Evolutionary conservation across 495 filamentous ascomycete genomes (phyloP), one percentile per base, ranked within the genome.

Genomic region (Amphirosellinia nigrospora): DNA sequence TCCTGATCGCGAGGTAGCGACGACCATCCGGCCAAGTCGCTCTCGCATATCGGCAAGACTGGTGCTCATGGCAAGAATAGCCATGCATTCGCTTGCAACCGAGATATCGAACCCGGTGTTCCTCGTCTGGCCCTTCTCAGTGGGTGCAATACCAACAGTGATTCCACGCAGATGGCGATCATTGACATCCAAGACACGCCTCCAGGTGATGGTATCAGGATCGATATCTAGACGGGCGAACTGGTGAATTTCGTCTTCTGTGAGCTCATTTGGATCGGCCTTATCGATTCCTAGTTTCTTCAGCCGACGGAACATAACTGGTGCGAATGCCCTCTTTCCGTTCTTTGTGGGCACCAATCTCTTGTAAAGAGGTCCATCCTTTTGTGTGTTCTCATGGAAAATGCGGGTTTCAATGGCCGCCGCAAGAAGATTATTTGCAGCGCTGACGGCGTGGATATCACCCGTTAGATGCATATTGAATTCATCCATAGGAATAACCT

Each of bases 401-500:
- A 99, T 98, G 70, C 96, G 90, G 8, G 96, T 98, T 74, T 99
- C 96, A 74, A 99, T 97, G 15, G 96, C 96, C 50, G 96, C 96
- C 66, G 96, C 96, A n/a, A 99, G 91, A 48, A 99, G 86, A 82
- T 99, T 99, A 85, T 98, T 99, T 6, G 96, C 96, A 11, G 96
- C 96, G 43, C 94, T 93, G 76, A 99, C 95, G 48, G 96, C 96
- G 78, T 99, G 96, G 71, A 99, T 98, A 78, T 99, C 96, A 73
- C 96, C 96, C 50, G 96, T 99, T 78, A 99, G 82, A 78, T 99
- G 96, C 71, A 99, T 85, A 78, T 99, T 99, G 86, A 99, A 99
- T 79, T 99, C 96, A 72, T 99, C 96, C 96, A 99, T 99, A 63
- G 96, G 96, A 73, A 99, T 98, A 75, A 98, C 96, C 80, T 99